A percentile compares a stretch with the other conserved stretches of the same genome.
Conservation (phyloP, 352 stramenopile species). For the Globisporangium perplexum region DNA sequence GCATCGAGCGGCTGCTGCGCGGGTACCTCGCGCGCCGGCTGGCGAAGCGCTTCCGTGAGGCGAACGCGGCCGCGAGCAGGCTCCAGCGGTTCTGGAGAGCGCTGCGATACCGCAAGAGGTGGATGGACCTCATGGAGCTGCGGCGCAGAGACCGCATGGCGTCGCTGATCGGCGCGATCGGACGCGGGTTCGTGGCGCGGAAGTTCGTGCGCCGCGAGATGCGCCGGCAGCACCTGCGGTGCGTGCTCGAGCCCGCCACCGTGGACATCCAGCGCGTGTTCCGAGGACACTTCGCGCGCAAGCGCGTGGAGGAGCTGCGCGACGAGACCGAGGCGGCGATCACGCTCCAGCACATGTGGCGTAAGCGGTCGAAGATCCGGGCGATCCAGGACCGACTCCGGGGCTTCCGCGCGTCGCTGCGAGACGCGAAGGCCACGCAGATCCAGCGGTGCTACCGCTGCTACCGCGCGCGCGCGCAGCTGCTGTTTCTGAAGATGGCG, state of each 20-base stretch:
- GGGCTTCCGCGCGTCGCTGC: constrained; percentile 38
- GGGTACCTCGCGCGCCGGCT: constrained; percentile 47
- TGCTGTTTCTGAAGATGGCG: constrained; percentile 32
- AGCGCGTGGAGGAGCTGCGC: constrained; percentile 38
- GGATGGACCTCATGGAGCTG: constrained; percentile 41
- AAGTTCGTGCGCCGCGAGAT: constrained; percentile 51
- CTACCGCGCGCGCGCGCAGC: constrained; percentile 36
- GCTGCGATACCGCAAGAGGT: constrained; percentile 36
- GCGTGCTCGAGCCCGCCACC: constrained; percentile 40
- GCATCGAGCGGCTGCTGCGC: constrained; percentile 43
- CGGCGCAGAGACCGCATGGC: constrained; percentile 52
- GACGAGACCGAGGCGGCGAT: constrained; percentile 64
- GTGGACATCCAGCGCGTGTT: constrained; percentile 65
- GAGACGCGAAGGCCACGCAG: constrained; percentile 24
- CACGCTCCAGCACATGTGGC: constrained; percentile 74
- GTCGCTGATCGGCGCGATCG: constrained; percentile 53
- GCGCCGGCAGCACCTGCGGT: constrained; percentile 29
- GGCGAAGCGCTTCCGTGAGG: constrained; percentile 22
- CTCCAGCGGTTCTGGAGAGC: constrained; percentile 57
- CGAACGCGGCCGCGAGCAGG: constrained; percentile 21
- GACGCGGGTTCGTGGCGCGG: constrained; percentile 47
- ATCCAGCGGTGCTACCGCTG: constrained; percentile 66
- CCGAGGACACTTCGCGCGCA: constrained; percentile 52
- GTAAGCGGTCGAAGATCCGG: constrained; percentile 33
- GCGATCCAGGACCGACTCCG: constrained; percentile 30